These are phyloP conservation scores for Spatholobus suberectus DNA, from an alignment of 306 rosid genomes.

Conservation along the genomic window DNA sequence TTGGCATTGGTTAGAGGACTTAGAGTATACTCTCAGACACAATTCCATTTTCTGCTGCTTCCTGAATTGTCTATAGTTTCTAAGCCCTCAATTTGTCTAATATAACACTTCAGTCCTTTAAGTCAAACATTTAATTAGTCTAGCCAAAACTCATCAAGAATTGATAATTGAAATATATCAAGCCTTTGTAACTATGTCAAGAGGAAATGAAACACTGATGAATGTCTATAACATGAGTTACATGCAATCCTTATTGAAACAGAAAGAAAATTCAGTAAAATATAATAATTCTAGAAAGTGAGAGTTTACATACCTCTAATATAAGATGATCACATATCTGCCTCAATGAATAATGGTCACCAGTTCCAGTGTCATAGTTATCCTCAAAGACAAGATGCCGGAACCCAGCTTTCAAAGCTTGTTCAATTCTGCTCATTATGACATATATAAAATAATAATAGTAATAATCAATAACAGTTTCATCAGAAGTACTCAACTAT, in stretches of 20 bases:
- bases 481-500: slow-evolving; percentile 14
- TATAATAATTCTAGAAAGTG: slow-evolving; percentile 4
- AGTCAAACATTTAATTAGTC: not conserved
- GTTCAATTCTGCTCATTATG: slow-evolving; percentile 66
- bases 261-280: not conserved
- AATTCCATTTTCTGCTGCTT: slow-evolving; percentile 20
- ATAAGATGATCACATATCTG: slow-evolving; percentile 96
- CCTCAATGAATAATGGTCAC: slow-evolving; percentile 96
- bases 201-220: slow-evolving; percentile 12
- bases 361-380: slow-evolving; percentile 98
- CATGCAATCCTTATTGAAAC: slow-evolving; percentile 1
- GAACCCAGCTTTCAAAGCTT: slow-evolving; percentile 92
- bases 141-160: slow-evolving; percentile 30
- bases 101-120: slow-evolving; percentile 11
- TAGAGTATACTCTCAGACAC: slow-evolving; percentile 2
- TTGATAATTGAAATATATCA: slow-evolving; percentile 14
- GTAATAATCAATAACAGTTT: slow-evolving; percentile 42
- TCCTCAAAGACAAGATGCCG: slow-evolving; percentile 96
- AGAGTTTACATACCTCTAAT: slow-evolving; percentile 72
- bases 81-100: not conserved
- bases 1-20: not conserved
- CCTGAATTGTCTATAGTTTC: slow-evolving; percentile 17
- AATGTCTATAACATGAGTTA: not conserved
- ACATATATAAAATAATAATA: slow-evolving; percentile 30
- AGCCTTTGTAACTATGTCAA: slow-evolving; percentile 5